phyloP scores from a whole-genome alignment of 2,329 filamentous ascomycete genomes.

The Magnaporthiopsis rhizophila region DNA sequence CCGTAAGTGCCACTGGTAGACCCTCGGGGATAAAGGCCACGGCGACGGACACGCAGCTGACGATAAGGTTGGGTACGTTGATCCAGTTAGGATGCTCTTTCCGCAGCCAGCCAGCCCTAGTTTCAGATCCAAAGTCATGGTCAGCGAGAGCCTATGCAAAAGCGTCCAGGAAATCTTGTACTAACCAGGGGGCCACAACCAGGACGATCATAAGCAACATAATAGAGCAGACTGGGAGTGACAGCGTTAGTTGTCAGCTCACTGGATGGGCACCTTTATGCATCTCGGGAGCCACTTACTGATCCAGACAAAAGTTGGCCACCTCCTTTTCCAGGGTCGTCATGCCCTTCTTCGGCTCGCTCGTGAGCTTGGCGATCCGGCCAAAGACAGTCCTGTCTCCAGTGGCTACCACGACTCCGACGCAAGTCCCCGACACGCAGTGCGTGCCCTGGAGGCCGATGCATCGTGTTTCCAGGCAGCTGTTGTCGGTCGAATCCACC shows the following conservation, averaged over 20 bases:
- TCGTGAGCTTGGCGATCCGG: slow-evolving; percentile 64
- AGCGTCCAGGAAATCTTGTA: no score
- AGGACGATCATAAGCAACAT: slow-evolving; percentile 59
- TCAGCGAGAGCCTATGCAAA: slow-evolving; percentile 24
- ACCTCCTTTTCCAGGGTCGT: slow-evolving; percentile 68
- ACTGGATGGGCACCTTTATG: background rate
- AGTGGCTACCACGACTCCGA: slow-evolving; percentile 62
- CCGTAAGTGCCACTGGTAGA: slow-evolving; percentile 60
- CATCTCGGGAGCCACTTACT: slow-evolving; percentile 20
- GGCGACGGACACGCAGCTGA: slow-evolving; percentile 63
- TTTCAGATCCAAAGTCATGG: slow-evolving; percentile 29
- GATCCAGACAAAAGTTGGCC: slow-evolving; percentile 63
- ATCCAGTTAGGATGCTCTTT: slow-evolving; percentile 62
- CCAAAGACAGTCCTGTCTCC: slow-evolving; percentile 70
- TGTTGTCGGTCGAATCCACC: slow-evolving; percentile 59
- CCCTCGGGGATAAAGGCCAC: slow-evolving; percentile 73
- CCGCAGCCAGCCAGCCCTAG: slow-evolving; percentile 61
- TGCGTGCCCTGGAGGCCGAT: slow-evolving; percentile 76
- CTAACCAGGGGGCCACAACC: slow-evolving; percentile 57
- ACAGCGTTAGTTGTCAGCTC: background rate
- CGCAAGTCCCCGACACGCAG: slow-evolving; percentile 60
- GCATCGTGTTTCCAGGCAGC: slow-evolving; percentile 69
- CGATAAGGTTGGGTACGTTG: slow-evolving; percentile 62
- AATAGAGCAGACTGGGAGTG: slow-evolving; percentile 43
- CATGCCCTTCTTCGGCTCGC: slow-evolving; percentile 57